Evolutionary conservation across 2,329 filamentous ascomycete species (phyloP).

Genomic region (Blumeriella jaapii): DNA sequence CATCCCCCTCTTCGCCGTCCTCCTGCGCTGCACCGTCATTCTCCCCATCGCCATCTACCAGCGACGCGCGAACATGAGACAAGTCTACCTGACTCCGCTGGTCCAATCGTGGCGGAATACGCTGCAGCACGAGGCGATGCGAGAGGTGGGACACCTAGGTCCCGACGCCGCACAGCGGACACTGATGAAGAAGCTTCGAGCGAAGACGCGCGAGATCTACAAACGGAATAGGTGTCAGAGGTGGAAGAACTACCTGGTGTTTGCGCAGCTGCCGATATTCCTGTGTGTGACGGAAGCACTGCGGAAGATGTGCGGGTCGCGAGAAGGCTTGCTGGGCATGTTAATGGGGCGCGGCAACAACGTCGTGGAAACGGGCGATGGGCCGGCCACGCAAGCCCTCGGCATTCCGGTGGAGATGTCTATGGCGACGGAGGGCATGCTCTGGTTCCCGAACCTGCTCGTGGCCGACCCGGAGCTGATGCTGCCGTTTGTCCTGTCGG

Average conservation of each 20-base stretch:
- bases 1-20: slow-evolving; percentile 41
- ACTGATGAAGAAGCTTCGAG: slow-evolving; percentile 16
- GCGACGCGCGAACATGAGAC: slow-evolving; percentile 30
- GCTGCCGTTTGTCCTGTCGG: slow-evolving; percentile 38
- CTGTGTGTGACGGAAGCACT: slow-evolving; percentile 35
- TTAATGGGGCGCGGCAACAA: slow-evolving; percentile 13
- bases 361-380: slow-evolving; percentile 2
- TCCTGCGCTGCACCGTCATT: slow-evolving; percentile 36
- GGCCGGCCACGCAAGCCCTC: slow-evolving; percentile 1
- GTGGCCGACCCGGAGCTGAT: slow-evolving; percentile 38
- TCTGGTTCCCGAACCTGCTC: slow-evolving; percentile 49
- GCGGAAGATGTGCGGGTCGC: slow-evolving; percentile 34
- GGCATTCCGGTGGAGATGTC: slow-evolving; percentile 18
- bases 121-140: slow-evolving; percentile 21
- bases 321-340: slow-evolving; percentile 31
- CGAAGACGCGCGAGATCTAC: slow-evolving; percentile 25
- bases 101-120: slow-evolving; percentile 28
- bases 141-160: slow-evolving; percentile 19
- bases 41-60: slow-evolving; percentile 35
- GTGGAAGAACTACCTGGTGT: slow-evolving; percentile 26
- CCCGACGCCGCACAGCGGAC: slow-evolving; percentile 11
- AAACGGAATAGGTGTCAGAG: slow-evolving; percentile 26
- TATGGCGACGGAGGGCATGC: slow-evolving; percentile 42
- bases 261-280: slow-evolving; percentile 35
- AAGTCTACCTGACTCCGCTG: slow-evolving; percentile 33